Conservation (phyloP, 768 basidiomycete genomes). For the Lyophyllum shimeji region DNA sequence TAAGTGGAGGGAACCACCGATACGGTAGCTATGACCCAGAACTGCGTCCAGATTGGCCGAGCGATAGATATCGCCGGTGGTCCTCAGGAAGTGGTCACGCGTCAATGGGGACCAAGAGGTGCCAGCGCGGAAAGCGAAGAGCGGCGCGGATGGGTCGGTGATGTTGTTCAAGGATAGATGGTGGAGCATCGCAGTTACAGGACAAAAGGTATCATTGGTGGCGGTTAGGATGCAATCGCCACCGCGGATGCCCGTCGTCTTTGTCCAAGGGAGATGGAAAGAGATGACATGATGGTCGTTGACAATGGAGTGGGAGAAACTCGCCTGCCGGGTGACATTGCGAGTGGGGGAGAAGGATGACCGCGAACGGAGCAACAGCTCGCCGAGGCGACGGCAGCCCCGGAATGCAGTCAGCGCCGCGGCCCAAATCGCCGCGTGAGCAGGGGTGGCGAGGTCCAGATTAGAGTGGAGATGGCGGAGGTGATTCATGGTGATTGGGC, state of each 20-base stretch:
- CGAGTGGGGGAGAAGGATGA: neutral
- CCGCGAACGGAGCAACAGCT: neutral
- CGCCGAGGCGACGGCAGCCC: neutral
- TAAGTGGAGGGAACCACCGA: too few species aligned
- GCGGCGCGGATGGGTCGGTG: neutral
- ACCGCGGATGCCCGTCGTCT: slow-evolving; percentile 4
- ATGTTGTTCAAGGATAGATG: slow-evolving; percentile 11
- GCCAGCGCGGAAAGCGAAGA: too few species aligned
- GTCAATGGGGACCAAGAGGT: too few species aligned
- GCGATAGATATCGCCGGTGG: too few species aligned
- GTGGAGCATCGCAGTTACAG: slow-evolving; percentile 16
- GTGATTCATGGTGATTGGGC: slow-evolving; percentile 11
- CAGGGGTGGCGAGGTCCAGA: neutral
- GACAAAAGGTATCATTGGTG: slow-evolving; percentile 13
- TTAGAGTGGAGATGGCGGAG: slow-evolving; percentile 1
- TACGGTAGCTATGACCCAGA: too few species aligned
- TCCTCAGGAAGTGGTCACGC: too few species aligned
- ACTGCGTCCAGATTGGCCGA: too few species aligned
- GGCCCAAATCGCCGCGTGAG: slow-evolving; percentile 15
- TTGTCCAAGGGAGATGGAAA: slow-evolving; percentile 20
- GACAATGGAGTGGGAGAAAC: neutral
- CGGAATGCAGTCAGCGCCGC: slow-evolving; percentile 14
- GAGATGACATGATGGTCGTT: neutral
- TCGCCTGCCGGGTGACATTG: neutral
- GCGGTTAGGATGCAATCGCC: slow-evolving; percentile 13